Evolutionary conservation across 768 basidiomycete genomes (phyloP).

Genomic region (Boletus rubescentipes): DNA sequence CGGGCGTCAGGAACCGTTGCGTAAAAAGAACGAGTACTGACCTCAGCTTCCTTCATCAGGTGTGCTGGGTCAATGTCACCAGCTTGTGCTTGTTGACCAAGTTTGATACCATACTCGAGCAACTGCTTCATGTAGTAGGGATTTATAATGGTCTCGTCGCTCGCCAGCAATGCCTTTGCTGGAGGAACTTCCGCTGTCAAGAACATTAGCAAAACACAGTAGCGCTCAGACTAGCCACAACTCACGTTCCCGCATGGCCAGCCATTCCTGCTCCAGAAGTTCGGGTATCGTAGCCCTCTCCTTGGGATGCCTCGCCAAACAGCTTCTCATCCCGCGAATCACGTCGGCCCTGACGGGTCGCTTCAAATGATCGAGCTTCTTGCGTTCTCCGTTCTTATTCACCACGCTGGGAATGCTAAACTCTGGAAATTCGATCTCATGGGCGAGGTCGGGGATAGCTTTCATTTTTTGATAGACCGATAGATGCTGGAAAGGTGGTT

Average conservation of each 20-base stretch:
- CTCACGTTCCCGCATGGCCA: constrained; percentile 50
- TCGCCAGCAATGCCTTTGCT: constrained; percentile 36
- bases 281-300: constrained; percentile 86
- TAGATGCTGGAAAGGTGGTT: constrained; percentile 87
- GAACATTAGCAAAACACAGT: background rate
- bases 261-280: constrained; percentile 78
- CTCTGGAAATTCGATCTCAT: constrained; percentile 82
- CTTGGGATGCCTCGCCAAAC: constrained; percentile 77
- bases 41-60: constrained; percentile 57
- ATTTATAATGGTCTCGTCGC: constrained; percentile 71
- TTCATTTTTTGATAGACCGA: constrained; percentile 88
- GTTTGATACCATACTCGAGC: constrained; percentile 65
- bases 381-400: constrained; percentile 34
- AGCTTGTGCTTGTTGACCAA: constrained; percentile 44
- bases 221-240: background rate
- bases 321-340: constrained; percentile 81
- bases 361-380: constrained; percentile 67
- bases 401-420: constrained; percentile 49
- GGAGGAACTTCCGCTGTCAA: constrained; percentile 26
- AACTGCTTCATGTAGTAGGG: constrained; percentile 80
- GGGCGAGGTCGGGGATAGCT: constrained; percentile 78
- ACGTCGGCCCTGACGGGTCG: constrained; percentile 70
- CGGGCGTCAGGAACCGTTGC: background rate
- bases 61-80: constrained; percentile 46
- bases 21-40: constrained; percentile 27